These are phyloP conservation scores for Hirsutella thompsonii DNA, from an alignment of 2,329 filamentous ascomycete species.

Conservation along the genomic window DNA sequence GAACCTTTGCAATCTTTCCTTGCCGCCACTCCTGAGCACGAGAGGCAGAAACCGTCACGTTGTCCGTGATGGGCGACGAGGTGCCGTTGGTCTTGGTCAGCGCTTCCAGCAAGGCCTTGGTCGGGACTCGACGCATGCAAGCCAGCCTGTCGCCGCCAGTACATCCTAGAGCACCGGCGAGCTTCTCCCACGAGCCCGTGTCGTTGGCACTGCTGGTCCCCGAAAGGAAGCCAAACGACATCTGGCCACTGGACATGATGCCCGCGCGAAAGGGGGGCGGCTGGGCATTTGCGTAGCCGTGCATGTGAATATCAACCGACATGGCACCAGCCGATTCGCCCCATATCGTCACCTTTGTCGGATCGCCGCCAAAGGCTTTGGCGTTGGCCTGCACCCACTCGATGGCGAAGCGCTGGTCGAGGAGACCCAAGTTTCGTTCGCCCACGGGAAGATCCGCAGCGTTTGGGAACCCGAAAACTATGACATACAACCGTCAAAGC, in stretches of 20 bases:
- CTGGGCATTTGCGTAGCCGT: constrained; percentile 6
- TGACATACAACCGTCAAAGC: not conserved
- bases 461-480: constrained; percentile 31
- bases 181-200: constrained; percentile 5
- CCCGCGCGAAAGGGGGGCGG: constrained; percentile 12
- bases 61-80: constrained; percentile 9
- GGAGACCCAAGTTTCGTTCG: constrained; percentile 17
- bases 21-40: constrained; percentile 10
- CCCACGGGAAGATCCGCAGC: constrained; percentile 22
- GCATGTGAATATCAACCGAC: constrained; percentile 16
- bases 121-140: constrained; percentile 10
- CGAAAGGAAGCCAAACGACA: constrained; percentile 11
- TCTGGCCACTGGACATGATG: constrained; percentile 16
- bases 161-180: constrained; percentile 9
- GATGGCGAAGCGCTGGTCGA: constrained; percentile 15
- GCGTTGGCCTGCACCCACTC: constrained; percentile 14
- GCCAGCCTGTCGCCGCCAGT: constrained; percentile 2
- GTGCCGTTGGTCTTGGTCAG: constrained; percentile 2
- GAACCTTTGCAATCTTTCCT: constrained; percentile 8
- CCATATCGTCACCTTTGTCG: constrained; percentile 13
- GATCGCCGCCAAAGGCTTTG: constrained; percentile 13
- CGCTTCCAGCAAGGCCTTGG: constrained; percentile 6
- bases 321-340: constrained; percentile 16
- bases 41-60: constrained; percentile 6
- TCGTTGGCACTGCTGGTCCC: constrained; percentile 2